Percentiles rank a stretch among this genome's conserved stretches.
Conservation (phyloP, 2,329 filamentous ascomycete genomes). For the Pezizomycotina sp. region DNA sequence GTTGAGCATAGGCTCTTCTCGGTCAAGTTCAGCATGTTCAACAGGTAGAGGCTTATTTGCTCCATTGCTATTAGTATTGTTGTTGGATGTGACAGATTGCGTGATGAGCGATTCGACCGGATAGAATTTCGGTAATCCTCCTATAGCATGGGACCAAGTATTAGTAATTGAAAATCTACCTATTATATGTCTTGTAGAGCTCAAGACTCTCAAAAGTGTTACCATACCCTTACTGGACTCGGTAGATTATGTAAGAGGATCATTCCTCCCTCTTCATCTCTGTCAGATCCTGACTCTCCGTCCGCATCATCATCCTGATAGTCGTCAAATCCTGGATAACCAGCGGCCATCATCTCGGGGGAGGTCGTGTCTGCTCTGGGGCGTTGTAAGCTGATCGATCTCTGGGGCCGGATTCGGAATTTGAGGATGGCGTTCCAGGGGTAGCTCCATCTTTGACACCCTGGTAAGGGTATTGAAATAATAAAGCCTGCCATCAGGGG, state of each 20-base stretch:
- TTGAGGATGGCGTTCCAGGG: conserved; percentile 74
- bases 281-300: conserved; percentile 46
- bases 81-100: conserved; percentile 6
- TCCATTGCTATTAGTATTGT: too few species aligned
- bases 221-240: conserved; percentile 20
- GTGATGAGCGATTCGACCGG: conserved; percentile 8
- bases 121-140: conserved; percentile 7
- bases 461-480: conserved; percentile 98
- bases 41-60: too few species aligned
- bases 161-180: too few species aligned
- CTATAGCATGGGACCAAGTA: conserved; percentile 1
- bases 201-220: conserved; percentile 55
- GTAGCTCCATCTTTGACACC: conserved; percentile 84
- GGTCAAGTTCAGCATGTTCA: not conserved
- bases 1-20: conserved; percentile 10
- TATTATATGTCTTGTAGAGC: conserved; percentile 80
- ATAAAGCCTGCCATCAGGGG: conserved; percentile 77
- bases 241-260: conserved; percentile 23
- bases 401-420: conserved; percentile 66
- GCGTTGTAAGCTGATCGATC: conserved; percentile 79
- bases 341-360: conserved; percentile 82
- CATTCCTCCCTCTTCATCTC: conserved; percentile 27
- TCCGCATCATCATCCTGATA: conserved; percentile 64
- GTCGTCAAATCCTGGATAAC: conserved; percentile 44
- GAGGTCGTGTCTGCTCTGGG: conserved; percentile 76